These are phyloP conservation scores for Ailanthus altissimus DNA, from an alignment of 345 rosid genomes.

Conservation along the genomic window DNA sequence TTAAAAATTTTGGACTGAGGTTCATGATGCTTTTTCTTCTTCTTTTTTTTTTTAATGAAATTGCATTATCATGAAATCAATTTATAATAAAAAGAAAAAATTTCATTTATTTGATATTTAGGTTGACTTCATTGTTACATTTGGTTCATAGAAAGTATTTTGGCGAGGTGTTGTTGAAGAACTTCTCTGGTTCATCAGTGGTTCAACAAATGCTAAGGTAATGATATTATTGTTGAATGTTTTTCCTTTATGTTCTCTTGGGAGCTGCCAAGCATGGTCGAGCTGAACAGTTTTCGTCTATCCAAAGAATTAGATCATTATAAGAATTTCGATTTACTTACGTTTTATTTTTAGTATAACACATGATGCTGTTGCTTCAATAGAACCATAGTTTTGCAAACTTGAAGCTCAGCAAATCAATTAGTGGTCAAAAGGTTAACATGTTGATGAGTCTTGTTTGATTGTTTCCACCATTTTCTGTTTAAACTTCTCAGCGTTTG, in stretches of 20 bases:
- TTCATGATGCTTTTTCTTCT: background rate
- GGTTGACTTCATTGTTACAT: conserved; percentile 23
- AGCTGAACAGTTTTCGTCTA: background rate
- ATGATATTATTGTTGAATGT: conserved; percentile 12
- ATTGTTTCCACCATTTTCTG: background rate
- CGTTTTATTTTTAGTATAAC: background rate
- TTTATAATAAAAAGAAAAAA: background rate
- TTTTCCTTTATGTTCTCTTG: conserved; percentile 11
- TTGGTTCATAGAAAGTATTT: conserved; percentile 75
- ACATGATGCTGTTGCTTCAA: background rate
- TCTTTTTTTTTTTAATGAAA: background rate
- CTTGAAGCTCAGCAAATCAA: background rate
- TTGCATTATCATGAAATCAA: background rate
- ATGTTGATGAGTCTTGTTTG: conserved; percentile 1
- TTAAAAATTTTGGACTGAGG: background rate
- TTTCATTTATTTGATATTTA: conserved; percentile 16
- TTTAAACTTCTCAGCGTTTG: conserved; percentile 3
- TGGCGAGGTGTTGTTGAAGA: conserved; percentile 99
- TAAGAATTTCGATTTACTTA: background rate
- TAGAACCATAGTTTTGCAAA: background rate
- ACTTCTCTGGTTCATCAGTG: conserved; percentile 96
- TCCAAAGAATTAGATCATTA: background rate
- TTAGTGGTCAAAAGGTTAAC: background rate
- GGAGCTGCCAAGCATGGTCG: background rate
- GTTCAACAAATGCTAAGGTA: conserved; percentile 95